Evolutionary conservation across 1,284 basidiomycete genomes (phyloP), one percentile per base, ranked within the genome.

Genomic region (Cryptococcus amylolentus): DNA sequence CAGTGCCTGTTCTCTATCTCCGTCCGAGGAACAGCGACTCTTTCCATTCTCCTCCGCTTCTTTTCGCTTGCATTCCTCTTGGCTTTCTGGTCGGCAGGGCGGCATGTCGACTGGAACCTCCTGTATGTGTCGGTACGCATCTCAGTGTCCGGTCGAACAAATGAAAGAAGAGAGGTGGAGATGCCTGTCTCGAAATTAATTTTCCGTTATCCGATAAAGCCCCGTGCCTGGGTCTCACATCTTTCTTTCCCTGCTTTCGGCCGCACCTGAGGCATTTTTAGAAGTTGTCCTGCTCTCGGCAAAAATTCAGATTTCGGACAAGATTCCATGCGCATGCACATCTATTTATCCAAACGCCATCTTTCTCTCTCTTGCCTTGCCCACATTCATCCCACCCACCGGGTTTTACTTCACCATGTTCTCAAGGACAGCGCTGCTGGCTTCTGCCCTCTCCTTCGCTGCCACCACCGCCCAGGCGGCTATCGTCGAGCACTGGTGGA

Each of bases 401-500:
- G 27, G 16, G 12, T 20, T 6, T 28, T 16, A 12, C 31, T 18
- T 23, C 38, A 27, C 39, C 5, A 58, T 58, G 57, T 35, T 46
- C 7, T 23, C 51, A n/a, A 35, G 48, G 1, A 46, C 44, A 31
- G 51, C 37, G 20, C 45, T 61, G 50, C 27, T 55, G 40, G 52
- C 54, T 13, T 31, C 49, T 14, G 64, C 66, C 43, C 57, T 58
- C 6, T 52, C 64, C 23, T 54, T 66, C 12, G 50, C 61, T 42
- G 52, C 60, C 2, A 52, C 60, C 3, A 39, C 56, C 18, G 70
- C 61, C 10, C 59, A 65, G 50, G 73, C 75, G 18, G 68, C 65
- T 37, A 50, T 67, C 26, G 63, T 72, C 39, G 72, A 77, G 61
- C 68, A 70, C 61, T 76, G 65, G 62, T 77, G 75, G 75, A 71